phyloP scores from a whole-genome alignment of 192 early-diverging fungal species.

The Phycomyces nitens region DNA sequence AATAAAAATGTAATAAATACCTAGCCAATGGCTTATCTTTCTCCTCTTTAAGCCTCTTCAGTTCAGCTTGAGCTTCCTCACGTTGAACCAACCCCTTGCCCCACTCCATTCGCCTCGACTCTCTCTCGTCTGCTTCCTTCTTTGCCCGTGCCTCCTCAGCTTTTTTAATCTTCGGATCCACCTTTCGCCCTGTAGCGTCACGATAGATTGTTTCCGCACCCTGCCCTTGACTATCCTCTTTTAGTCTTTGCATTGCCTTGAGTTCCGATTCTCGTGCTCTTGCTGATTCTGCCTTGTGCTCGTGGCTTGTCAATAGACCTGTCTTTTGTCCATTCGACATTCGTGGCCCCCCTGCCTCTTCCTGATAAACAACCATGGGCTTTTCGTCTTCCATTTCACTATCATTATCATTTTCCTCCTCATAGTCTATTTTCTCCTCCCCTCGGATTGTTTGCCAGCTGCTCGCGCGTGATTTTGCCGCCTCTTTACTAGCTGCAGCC shows the following conservation, averaged over 20 bases:
- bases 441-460: constrained; percentile 30
- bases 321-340: constrained; percentile 35
- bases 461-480: neutral
- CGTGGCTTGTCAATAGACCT: constrained; percentile 28
- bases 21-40: constrained; percentile 49
- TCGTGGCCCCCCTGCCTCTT: constrained; percentile 12
- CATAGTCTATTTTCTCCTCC: neutral
- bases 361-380: constrained; percentile 25
- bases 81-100: constrained; percentile 55
- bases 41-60: constrained; percentile 39
- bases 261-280: constrained; percentile 16
- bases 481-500: neutral
- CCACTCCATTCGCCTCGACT: constrained; percentile 55
- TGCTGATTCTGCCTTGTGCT: constrained; percentile 26
- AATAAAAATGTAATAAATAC: constrained; percentile 19
- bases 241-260: constrained; percentile 12
- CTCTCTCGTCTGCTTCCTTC: constrained; percentile 44
- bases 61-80: constrained; percentile 37
- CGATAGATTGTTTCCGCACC: constrained; percentile 34
- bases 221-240: constrained; percentile 12
- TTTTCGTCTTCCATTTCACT: constrained; percentile 30
- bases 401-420: constrained; percentile 11
- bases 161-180: constrained; percentile 25
- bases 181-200: constrained; percentile 30
- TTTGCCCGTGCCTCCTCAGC: constrained; percentile 32